phyloP scores from a whole-genome alignment of 2,329 filamentous ascomycete genomes.

The Fusarium agapanthi region DNA sequence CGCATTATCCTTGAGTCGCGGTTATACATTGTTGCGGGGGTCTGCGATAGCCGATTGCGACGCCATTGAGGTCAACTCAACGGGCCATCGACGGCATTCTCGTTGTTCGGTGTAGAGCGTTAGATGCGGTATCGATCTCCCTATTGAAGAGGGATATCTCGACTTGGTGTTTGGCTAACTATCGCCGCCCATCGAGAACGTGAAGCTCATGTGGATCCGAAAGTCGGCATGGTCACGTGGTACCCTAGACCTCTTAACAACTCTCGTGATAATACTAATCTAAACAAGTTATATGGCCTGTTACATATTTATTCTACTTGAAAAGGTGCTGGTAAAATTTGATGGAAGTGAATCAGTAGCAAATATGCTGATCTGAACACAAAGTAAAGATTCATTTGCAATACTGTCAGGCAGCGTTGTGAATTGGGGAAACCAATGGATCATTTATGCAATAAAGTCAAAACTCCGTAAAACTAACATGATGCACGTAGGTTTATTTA shows the following conservation, averaged over 20 bases:
- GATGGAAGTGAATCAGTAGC: too few relatives aligned
- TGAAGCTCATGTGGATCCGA: conserved; percentile 35
- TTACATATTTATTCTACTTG: not conserved
- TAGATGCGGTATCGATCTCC: not conserved
- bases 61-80: conserved; percentile 45
- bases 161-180: conserved; percentile 1
- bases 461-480: too few relatives aligned
- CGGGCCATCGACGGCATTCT: conserved; percentile 28
- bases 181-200: not conserved
- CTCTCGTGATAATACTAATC: not conserved
- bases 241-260: not conserved
- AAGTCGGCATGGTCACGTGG: conserved; percentile 6
- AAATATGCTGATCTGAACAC: not conserved
- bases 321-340: not conserved
- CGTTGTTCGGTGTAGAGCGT: not conserved
- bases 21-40: conserved; percentile 57
- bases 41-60: conserved; percentile 40
- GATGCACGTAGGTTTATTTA: too few relatives aligned
- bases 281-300: not conserved
- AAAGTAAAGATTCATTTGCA: not conserved
- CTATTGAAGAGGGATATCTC: not conserved
- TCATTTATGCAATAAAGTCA: too few relatives aligned
- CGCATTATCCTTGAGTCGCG: conserved; percentile 66
- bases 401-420: not conserved
- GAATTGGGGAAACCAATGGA: fast-evolving